Evolutionary conservation across 148 eudicot species (phyloP).

Genomic region (Talinum fruticosum): DNA sequence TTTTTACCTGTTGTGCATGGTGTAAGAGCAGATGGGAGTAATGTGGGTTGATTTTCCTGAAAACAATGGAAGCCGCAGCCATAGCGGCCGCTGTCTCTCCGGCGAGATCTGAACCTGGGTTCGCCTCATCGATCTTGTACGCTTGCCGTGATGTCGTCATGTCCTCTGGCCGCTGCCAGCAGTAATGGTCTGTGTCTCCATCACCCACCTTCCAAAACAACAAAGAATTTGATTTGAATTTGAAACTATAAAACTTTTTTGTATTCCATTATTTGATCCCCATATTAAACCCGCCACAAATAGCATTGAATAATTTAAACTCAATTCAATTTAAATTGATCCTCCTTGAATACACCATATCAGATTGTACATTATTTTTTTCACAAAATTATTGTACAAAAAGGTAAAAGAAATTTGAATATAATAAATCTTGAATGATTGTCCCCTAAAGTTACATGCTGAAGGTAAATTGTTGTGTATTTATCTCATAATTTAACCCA

Average conservation of each 20-base stretch:
- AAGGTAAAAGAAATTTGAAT: no score
- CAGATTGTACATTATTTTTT: no score
- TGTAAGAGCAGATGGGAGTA: conserved; percentile 46
- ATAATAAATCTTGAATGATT: no score
- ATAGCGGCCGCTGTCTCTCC: conserved; percentile 69
- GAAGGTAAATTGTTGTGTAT: no score
- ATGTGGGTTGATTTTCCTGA: conserved; percentile 42
- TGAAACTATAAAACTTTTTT: not conserved
- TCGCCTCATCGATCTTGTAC: conserved; percentile 45
- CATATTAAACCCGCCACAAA: not conserved
- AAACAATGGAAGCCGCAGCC: conserved; percentile 65
- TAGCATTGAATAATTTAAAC: not conserved
- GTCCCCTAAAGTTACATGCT: no score
- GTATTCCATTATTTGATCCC: not conserved
- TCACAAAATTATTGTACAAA: not conserved
- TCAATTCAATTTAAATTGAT: not conserved
- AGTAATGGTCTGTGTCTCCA: conserved; percentile 57
- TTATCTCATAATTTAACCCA: no score
- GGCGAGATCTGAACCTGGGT: conserved; percentile 62
- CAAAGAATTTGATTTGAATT: not conserved
- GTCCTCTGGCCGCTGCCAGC: conserved; percentile 62
- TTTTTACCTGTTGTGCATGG: conserved; percentile 54
- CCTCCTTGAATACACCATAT: no score
- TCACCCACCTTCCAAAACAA: conserved; percentile 46
- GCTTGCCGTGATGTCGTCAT: conserved; percentile 62